These are phyloP conservation scores for Raphanus sativus DNA, from an alignment of 345 rosid genomes.

Conservation along the genomic window DNA sequence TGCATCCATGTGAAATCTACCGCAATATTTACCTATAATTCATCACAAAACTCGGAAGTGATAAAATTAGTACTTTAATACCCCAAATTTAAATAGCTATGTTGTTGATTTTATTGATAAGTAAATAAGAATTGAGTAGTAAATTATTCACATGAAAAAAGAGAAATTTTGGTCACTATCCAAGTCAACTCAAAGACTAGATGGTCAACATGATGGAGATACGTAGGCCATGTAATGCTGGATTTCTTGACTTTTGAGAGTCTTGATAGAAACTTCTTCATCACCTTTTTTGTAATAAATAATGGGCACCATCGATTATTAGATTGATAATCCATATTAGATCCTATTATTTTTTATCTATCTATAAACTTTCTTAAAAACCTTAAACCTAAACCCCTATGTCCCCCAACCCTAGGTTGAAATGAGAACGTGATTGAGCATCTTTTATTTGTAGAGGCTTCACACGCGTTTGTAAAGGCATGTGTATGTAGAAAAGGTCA, in stretches of 20 bases:
- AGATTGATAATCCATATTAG: neutral
- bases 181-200: constrained; percentile 20
- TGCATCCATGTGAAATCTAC: constrained; percentile 9
- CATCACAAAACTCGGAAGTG: neutral
- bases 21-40: neutral
- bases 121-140: neutral
- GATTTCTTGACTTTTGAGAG: constrained; percentile 19
- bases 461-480: neutral
- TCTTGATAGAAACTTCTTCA: neutral
- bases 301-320: neutral
- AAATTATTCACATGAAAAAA: neutral
- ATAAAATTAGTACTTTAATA: neutral
- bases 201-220: constrained; percentile 24
- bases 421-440: neutral
- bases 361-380: neutral
- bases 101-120: neutral
- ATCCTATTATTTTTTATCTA: neutral
- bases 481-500: constrained; percentile 23
- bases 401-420: constrained; percentile 29
- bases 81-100: neutral
- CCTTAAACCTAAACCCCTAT: neutral
- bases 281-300: neutral
- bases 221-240: constrained; percentile 26
- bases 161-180: constrained; percentile 18
- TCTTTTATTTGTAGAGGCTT: neutral